Percentiles rank a stretch among this genome's conserved stretches.
Evolutionary conservation across 345 rosid species (phyloP).

Genomic region (Euphorbia tirucalli): DNA sequence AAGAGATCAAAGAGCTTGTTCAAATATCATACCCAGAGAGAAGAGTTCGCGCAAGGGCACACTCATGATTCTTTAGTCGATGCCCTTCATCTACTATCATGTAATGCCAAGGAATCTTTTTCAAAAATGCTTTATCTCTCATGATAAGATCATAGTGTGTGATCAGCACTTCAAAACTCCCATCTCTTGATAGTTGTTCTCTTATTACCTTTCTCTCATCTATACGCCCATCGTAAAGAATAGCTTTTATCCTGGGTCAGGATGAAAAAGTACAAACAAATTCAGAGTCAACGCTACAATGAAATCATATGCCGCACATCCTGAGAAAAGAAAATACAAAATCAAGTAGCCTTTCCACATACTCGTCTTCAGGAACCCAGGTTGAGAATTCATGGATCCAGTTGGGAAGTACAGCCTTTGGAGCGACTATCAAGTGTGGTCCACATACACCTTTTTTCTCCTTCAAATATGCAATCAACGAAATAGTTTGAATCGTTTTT

Average conservation of each 20-base stretch:
- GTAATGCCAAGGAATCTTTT: constrained; percentile 87
- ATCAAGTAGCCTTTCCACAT: constrained; percentile 3
- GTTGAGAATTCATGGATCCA: constrained; percentile 93
- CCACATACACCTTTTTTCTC: constrained; percentile 83
- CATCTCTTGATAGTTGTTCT: constrained; percentile 65
- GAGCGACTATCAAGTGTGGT: constrained; percentile 98
- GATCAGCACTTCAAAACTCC: constrained; percentile 73
- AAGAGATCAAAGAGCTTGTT: background rate
- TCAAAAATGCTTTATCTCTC: constrained; percentile 93
- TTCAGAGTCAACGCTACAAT: constrained; percentile 4
- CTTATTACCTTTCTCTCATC: constrained; percentile 93
- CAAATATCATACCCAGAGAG: constrained; percentile 54
- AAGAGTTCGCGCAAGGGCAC: constrained; percentile 89
- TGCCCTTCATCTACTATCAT: constrained; percentile 99
- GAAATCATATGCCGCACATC: constrained; percentile 1
- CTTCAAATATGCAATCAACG: constrained; percentile 83
- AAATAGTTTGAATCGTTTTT: constrained; percentile 95
- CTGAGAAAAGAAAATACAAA: constrained; percentile 12
- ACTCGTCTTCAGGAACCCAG: constrained; percentile 83
- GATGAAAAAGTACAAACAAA: constrained; percentile 26
- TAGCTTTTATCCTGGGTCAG: constrained; percentile 68
- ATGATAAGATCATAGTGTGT: constrained; percentile 97
- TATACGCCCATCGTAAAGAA: constrained; percentile 94
- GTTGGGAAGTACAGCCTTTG: constrained; percentile 97
- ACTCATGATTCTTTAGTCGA: constrained; percentile 91